Evolutionary conservation across 2,329 filamentous ascomycete species (phyloP).

Genomic region (Diplodia seriata): DNA sequence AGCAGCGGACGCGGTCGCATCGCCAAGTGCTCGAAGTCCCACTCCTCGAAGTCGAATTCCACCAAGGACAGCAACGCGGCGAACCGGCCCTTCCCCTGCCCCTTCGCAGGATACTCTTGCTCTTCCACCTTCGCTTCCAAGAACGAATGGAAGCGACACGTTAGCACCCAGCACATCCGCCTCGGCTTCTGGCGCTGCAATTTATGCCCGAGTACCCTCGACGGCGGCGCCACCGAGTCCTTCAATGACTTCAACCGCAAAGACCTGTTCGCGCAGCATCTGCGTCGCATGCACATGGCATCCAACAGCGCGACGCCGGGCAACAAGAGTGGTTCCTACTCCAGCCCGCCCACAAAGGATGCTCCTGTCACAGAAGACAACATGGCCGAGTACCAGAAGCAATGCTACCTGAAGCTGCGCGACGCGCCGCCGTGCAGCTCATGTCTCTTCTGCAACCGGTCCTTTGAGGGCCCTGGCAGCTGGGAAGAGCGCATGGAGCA

Average conservation of each 20-base stretch:
- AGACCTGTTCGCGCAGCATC: slow-evolving; percentile 88
- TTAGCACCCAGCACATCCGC: slow-evolving; percentile 78
- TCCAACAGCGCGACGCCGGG: slow-evolving; percentile 41
- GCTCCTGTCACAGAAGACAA: slow-evolving; percentile 55
- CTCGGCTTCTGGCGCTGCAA: slow-evolving; percentile 78
- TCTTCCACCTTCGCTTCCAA: slow-evolving; percentile 74
- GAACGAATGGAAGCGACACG: slow-evolving; percentile 96
- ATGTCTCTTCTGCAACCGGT: slow-evolving; percentile 70
- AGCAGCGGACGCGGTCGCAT: slow-evolving; percentile 15
- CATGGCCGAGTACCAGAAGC: slow-evolving; percentile 63
- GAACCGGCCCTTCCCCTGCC: slow-evolving; percentile 72
- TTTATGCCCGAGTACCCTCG: slow-evolving; percentile 58
- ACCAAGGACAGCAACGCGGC: slow-evolving; percentile 33
- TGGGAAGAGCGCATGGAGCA: slow-evolving; percentile 92
- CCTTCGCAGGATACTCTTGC: slow-evolving; percentile 81
- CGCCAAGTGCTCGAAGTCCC: slow-evolving; percentile 17
- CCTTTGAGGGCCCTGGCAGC: slow-evolving; percentile 67
- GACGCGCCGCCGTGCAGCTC: slow-evolving; percentile 64
- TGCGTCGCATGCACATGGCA: slow-evolving; percentile 81
- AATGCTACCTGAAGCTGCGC: slow-evolving; percentile 68
- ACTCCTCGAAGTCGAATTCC: not conserved
- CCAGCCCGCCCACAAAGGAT: slow-evolving; percentile 20
- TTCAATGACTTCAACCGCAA: slow-evolving; percentile 84
- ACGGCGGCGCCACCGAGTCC: slow-evolving; percentile 41
- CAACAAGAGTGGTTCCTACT: slow-evolving; percentile 45